phyloP scores from a whole-genome alignment of 2,329 filamentous ascomycete genomes.

The Pseudogymnoascus sp. region DNA sequence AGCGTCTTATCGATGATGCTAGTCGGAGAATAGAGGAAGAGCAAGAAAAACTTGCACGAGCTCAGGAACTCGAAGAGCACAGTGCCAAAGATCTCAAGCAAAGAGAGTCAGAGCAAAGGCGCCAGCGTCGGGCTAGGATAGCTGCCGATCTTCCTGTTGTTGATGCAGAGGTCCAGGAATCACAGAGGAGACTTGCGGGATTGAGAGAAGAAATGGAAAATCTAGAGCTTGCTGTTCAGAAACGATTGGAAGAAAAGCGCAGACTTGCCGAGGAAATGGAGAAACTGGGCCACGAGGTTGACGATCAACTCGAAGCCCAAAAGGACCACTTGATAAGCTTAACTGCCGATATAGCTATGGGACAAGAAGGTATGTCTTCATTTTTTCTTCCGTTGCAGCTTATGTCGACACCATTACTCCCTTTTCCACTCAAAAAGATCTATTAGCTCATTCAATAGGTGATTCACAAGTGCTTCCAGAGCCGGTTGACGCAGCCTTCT shows the following conservation, averaged over 20 bases:
- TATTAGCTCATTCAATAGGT: slow-evolving; percentile 19
- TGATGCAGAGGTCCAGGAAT: slow-evolving; percentile 27
- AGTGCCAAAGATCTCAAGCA: slow-evolving; percentile 21
- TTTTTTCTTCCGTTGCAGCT: not conserved
- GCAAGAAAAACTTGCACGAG: slow-evolving; percentile 23
- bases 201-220: slow-evolving; percentile 26
- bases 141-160: slow-evolving; percentile 25
- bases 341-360: slow-evolving; percentile 20
- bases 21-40: slow-evolving; percentile 17
- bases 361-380: slow-evolving; percentile 10
- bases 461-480: slow-evolving; percentile 7
- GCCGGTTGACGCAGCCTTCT: not conserved
- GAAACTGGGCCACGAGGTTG: slow-evolving; percentile 27
- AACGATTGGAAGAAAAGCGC: slow-evolving; percentile 27
- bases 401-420: not conserved
- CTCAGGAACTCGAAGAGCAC: slow-evolving; percentile 19
- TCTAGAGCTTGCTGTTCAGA: slow-evolving; percentile 25
- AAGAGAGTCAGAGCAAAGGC: slow-evolving; percentile 23
- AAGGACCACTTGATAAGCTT: slow-evolving; percentile 28
- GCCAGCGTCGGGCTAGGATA: slow-evolving; percentile 26
- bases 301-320: slow-evolving; percentile 27
- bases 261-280: slow-evolving; percentile 29
- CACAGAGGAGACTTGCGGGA: slow-evolving; percentile 23
- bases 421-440: not conserved
- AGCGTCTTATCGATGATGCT: slow-evolving; percentile 19